Conservation (phyloP, 2,329 filamentous ascomycete species). For the Colletotrichum scovillei region DNA sequence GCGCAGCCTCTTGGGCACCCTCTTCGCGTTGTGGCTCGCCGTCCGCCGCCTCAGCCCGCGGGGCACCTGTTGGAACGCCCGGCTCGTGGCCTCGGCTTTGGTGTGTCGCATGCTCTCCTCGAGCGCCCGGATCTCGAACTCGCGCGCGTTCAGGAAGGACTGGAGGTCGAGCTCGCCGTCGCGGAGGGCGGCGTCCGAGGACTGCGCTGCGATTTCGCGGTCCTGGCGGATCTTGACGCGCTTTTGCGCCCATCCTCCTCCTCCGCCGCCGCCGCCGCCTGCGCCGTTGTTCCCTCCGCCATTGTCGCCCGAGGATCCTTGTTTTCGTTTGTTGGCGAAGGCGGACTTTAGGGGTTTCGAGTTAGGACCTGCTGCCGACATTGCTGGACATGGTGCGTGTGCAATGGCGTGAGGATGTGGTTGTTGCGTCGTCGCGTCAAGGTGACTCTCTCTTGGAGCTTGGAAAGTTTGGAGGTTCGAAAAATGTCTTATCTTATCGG, state of each 20-base stretch:
- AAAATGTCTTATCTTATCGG: conserved; percentile 36
- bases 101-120: conserved; percentile 84
- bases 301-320: conserved; percentile 36
- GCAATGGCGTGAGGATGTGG: background rate
- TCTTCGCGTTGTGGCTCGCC: conserved; percentile 94
- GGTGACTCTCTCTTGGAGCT: background rate
- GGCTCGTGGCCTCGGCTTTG: conserved; percentile 69
- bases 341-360: conserved; percentile 27
- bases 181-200: conserved; percentile 61
- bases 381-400: conserved; percentile 23
- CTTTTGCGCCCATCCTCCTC: conserved; percentile 48
- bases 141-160: conserved; percentile 84
- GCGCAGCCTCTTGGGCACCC: conserved; percentile 83
- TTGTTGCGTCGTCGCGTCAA: conserved; percentile 21
- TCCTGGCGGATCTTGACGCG: conserved; percentile 59
- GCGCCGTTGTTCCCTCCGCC: conserved; percentile 29
- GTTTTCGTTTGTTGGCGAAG: conserved; percentile 43
- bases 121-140: conserved; percentile 89
- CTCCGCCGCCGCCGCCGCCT: conserved; percentile 26
- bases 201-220: conserved; percentile 62
- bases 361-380: conserved; percentile 29
- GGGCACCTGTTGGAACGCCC: conserved; percentile 93
- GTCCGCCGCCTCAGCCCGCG: conserved; percentile 86
- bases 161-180: conserved; percentile 88
- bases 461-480: conserved; percentile 10